Conservation (phyloP, 306 rosid species). For the Luffa aegyptiaca region DNA sequence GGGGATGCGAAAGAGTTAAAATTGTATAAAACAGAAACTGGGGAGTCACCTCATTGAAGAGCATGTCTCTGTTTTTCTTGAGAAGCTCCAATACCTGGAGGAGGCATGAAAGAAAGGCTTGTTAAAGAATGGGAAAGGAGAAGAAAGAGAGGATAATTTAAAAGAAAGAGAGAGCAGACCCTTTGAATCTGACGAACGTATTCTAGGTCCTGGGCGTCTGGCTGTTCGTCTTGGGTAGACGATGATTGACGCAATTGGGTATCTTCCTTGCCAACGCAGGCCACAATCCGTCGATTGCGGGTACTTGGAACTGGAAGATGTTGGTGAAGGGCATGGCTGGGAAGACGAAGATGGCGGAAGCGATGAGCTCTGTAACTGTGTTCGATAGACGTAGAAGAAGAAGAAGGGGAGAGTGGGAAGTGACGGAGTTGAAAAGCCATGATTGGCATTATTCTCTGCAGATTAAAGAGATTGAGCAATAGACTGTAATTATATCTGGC, state of each 20-base stretch:
- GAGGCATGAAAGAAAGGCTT: background rate
- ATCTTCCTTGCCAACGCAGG: conserved; percentile 19
- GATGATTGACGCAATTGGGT: conserved; percentile 13
- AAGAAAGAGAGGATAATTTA: background rate
- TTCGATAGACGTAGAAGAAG: conserved; percentile 5
- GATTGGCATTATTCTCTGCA: conserved; percentile 1
- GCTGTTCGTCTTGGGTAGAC: conserved; percentile 22
- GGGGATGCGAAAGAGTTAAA: background rate
- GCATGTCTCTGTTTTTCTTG: conserved; percentile 75
- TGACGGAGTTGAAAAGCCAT: conserved; percentile 14
- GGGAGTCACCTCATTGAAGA: conserved; percentile 65
- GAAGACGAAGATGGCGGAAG: background rate
- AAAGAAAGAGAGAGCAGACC: conserved; percentile 19
- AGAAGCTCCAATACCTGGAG: conserved; percentile 79
- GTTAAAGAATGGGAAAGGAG: background rate
- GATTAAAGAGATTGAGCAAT: background rate
- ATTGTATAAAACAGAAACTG: background rate
- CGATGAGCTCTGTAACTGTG: background rate
- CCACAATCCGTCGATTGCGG: background rate
- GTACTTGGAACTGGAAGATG: background rate
- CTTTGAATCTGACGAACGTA: conserved; percentile 52
- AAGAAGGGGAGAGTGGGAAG: conserved; percentile 1
- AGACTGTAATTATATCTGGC: background rate
- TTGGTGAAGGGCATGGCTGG: background rate
- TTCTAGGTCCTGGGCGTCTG: conserved; percentile 54